Base-by-base conservation (phyloP, 345 rosid genomes). In the Populus alba region DNA sequence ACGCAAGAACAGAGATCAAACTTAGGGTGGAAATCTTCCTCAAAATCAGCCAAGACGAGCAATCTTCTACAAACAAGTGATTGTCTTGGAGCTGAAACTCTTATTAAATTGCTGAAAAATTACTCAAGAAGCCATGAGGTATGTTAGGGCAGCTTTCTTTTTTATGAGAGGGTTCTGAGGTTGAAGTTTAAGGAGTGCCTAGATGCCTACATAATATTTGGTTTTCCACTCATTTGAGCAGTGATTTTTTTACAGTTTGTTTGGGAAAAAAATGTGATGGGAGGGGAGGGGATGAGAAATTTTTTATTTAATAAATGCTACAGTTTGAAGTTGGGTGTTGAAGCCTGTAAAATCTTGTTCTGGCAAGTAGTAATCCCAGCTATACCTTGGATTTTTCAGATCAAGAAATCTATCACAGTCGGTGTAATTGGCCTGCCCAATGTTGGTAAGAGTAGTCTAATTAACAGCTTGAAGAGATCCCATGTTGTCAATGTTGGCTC, bases 361-460 rank as follows among this genome's bases (percentile, higher is more conserved):
- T n/a, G 51, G 63, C 49, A 61, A 68, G 70, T 47, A 31, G 25
- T 45, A 27, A 73, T 77, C n/a, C 79, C 2, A 69, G 37, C 22
- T 33, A 15, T 68, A n/a, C 18, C 5, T 0, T 81, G 78, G 22
- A 55, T 72, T 81, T 68, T 79, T 41, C 97, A 95, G 99, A 90
- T 95, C 35, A 96, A 91, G 83, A 96, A 94, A 84, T 88, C 97
- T 17, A 92, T 96, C 31, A 96, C 98, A 22, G 97, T 96, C 35
- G 98, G 98, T 70, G 82, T 96, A 39, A 91, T 96, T 66, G 99
- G 99, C 72, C 86, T 94, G 74, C 98, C 98, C 77, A 96, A 94
- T 88, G 99, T 96, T 33, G 99, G 98, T 73, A 96, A 96, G 91
- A 96, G 99, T 83, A 96, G 99, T 87, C 91, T 96, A 73, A 96